Percentiles rank a stretch among this genome's conserved stretches.
Evolutionary conservation across 352 stramenopile genomes (phyloP).

Genomic region (Globisporangium cystogenes): DNA sequence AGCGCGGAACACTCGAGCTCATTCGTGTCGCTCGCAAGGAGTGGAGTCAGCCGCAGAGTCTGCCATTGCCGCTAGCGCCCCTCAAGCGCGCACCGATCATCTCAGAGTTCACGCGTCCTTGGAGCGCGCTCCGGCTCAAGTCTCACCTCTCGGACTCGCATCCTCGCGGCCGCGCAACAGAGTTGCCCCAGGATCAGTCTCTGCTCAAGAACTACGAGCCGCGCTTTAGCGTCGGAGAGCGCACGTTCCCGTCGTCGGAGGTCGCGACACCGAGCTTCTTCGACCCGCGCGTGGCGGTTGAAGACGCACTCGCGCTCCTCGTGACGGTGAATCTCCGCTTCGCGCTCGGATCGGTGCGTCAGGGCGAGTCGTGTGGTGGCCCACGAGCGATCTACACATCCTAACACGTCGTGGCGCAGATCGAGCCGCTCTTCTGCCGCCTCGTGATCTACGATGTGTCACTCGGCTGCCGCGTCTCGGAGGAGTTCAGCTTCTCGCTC

Average conservation of each 20-base stretch:
- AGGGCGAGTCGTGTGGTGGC: too few species aligned
- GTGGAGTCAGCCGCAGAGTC: constrained; percentile 1
- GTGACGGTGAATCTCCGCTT: constrained; percentile 39
- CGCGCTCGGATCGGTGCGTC: constrained; percentile 40
- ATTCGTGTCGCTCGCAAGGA: constrained; percentile 5
- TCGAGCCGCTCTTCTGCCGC: constrained; percentile 57
- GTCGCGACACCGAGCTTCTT: constrained; percentile 30
- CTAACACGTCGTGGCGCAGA: constrained; percentile 15
- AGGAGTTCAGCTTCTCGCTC: constrained; percentile 63
- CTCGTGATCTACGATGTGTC: constrained; percentile 60
- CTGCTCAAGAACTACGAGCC: constrained; percentile 68
- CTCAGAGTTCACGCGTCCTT: constrained; percentile 29
- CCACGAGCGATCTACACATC: too few species aligned
- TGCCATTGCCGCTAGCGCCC: constrained; percentile 19
- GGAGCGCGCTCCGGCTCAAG: constrained; percentile 23
- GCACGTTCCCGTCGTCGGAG: constrained; percentile 45
- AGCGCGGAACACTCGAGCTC: constrained; percentile 14
- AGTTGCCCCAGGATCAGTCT: constrained; percentile 19
- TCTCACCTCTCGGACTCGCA: background rate
- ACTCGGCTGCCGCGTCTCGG: constrained; percentile 41
- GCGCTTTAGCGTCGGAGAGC: constrained; percentile 26
- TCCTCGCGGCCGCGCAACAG: background rate
- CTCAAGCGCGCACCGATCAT: constrained; percentile 24
- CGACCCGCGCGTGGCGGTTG: constrained; percentile 35
- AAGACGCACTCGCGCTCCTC: constrained; percentile 45